phyloP scores from a whole-genome alignment of 2,329 filamentous ascomycete species.

The Hypomyces rosellus region DNA sequence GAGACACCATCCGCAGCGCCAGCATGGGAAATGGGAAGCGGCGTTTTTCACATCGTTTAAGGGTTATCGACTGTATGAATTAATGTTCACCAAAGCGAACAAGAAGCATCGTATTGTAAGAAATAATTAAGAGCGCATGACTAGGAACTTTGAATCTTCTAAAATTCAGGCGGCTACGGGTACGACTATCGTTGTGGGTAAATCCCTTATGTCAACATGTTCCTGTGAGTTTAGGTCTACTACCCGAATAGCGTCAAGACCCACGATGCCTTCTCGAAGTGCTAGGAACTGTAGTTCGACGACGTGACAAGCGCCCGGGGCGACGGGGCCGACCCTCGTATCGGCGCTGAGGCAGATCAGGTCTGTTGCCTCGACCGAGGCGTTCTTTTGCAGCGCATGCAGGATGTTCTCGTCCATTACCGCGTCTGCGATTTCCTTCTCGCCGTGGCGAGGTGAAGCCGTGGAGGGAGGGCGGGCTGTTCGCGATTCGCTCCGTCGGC shows the following conservation, averaged over 20 bases:
- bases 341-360: slow-evolving; percentile 72
- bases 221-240: slow-evolving; percentile 69
- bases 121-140: background rate
- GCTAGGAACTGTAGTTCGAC: slow-evolving; percentile 68
- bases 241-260: slow-evolving; percentile 66
- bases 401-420: slow-evolving; percentile 66
- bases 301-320: slow-evolving; percentile 66
- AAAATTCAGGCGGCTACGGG: slow-evolving; percentile 21
- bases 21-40: background rate
- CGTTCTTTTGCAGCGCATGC: slow-evolving; percentile 63
- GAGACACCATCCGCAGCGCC: background rate
- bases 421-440: slow-evolving; percentile 52
- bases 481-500: slow-evolving; percentile 52
- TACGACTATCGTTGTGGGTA: slow-evolving; percentile 61
- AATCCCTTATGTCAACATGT: slow-evolving; percentile 67
- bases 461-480: slow-evolving; percentile 49
- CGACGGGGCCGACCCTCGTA: slow-evolving; percentile 64
- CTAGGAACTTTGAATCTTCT: background rate
- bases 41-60: background rate
- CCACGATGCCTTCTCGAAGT: slow-evolving; percentile 57
- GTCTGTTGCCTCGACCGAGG: slow-evolving; percentile 57
- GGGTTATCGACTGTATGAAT: background rate
- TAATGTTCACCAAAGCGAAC: background rate
- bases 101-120: background rate
- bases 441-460: slow-evolving; percentile 27